Conservation (phyloP, 257 asterid genomes). For the Galeopsis tetrahit region DNA sequence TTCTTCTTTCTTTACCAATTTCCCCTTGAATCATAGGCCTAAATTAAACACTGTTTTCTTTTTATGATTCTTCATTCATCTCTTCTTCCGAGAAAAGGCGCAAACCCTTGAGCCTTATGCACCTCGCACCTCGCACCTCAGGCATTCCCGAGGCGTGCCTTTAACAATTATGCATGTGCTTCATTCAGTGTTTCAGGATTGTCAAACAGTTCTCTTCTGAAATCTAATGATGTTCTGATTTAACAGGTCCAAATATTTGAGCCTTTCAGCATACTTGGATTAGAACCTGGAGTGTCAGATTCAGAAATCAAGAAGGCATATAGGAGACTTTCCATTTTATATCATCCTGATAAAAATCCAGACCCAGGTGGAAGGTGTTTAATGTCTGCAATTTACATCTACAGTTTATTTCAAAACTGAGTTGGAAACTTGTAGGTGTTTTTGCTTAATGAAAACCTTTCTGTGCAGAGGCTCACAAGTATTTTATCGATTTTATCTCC, state of each 20-base stretch:
- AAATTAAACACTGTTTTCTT: no score
- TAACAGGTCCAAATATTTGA: conserved; percentile 78
- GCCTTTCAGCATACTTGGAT: conserved; percentile 95
- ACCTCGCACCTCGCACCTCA: no score
- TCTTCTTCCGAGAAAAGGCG: no score
- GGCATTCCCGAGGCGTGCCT: no score
- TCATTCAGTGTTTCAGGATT: neutral
- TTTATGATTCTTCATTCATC: no score
- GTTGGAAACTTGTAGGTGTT: conserved; percentile 25
- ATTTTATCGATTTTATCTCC: conserved; percentile 85
- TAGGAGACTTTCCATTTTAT: conserved; percentile 90
- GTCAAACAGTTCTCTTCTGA: conserved; percentile 28
- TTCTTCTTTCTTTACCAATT: no score
- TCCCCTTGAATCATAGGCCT: no score
- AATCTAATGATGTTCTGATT: conserved; percentile 20
- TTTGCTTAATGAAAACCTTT: conserved; percentile 37
- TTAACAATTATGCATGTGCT: neutral
- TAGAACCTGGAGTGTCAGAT: conserved; percentile 89
- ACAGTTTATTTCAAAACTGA: conserved; percentile 19
- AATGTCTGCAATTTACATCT: conserved; percentile 36
- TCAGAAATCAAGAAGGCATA: conserved; percentile 97
- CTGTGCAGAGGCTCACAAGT: conserved; percentile 86
- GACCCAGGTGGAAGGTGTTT: conserved; percentile 96
- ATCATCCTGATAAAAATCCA: conserved; percentile 99
- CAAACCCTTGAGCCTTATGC: no score